phyloP scores from a whole-genome alignment of 305 asterid genomes.

The Euphrasia arctica region DNA sequence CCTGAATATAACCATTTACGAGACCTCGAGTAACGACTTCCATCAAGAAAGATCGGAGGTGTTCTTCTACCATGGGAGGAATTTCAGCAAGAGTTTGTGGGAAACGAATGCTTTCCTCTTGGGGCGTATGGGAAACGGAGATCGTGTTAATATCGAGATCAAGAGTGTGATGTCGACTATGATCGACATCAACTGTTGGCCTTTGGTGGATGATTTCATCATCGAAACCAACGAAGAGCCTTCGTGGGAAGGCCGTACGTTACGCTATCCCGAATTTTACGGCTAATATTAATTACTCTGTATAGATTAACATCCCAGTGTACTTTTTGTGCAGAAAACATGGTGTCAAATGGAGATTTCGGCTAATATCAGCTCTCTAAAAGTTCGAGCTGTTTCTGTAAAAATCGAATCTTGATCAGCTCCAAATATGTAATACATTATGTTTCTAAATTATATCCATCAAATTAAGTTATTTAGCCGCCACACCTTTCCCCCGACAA shows the following conservation, averaged over 20 bases:
- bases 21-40: no score
- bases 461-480: no score
- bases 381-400: no score
- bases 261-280: neutral
- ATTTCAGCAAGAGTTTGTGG: constrained; percentile 24
- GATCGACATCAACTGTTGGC: constrained; percentile 25
- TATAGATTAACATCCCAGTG: neutral
- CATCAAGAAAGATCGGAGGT: no score
- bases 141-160: constrained; percentile 24
- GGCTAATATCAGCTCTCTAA: neutral
- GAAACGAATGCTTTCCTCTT: constrained; percentile 24
- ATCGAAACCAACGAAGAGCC: constrained; percentile 18
- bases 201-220: constrained; percentile 29
- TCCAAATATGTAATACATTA: no score
- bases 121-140: constrained; percentile 15
- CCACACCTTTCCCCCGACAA: no score
- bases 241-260: constrained; percentile 28
- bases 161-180: neutral
- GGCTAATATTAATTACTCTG: neutral
- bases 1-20: no score
- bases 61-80: neutral
- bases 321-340: constrained; percentile 19
- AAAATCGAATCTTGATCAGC: no score
- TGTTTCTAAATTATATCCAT: no score
- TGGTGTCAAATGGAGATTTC: constrained; percentile 28